Evolutionary conservation across 2,329 filamentous ascomycete genomes (phyloP).

Genomic region (Amauroascus niger): DNA sequence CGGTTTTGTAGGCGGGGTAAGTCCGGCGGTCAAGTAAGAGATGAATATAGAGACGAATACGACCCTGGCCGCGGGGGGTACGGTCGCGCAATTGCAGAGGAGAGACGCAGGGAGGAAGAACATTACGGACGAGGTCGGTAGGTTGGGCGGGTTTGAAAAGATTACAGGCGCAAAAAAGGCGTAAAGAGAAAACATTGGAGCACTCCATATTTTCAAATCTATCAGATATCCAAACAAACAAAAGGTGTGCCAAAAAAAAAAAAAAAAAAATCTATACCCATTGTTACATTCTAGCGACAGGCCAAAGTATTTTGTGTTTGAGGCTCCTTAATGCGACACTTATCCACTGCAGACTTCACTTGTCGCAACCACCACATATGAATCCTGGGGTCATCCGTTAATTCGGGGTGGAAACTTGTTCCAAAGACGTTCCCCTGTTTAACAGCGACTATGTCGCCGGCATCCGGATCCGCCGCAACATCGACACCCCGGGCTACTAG

Average conservation of each 20-base stretch:
- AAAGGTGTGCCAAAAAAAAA: not conserved
- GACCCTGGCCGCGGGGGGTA: constrained; percentile 89
- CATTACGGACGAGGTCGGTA: constrained; percentile 51
- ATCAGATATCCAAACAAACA: constrained; percentile 9
- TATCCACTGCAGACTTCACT: constrained; percentile 43
- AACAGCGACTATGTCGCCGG: constrained; percentile 74
- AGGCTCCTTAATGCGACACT: constrained; percentile 15
- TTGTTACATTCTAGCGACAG: constrained; percentile 8
- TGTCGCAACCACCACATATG: constrained; percentile 88
- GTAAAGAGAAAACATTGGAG: constrained; percentile 1
- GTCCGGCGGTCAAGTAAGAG: constrained; percentile 90
- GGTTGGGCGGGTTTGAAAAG: not conserved
- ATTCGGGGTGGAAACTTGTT: constrained; percentile 89
- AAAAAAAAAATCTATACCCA: not conserved
- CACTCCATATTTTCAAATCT: constrained; percentile 8
- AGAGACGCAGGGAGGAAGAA: constrained; percentile 49
- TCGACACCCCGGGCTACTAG: constrained; percentile 38
- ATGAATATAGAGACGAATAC: constrained; percentile 95
- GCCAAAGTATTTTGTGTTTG: constrained; percentile 3
- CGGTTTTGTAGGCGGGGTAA: constrained; percentile 57
- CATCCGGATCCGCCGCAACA: constrained; percentile 33
- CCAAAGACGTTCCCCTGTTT: constrained; percentile 85
- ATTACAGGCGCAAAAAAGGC: constrained; percentile 11
- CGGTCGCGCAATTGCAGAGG: constrained; percentile 64
- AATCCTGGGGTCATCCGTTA: constrained; percentile 79